phyloP scores from a whole-genome alignment of 176 grass and related monocot species.

The Juncus inflexus region DNA sequence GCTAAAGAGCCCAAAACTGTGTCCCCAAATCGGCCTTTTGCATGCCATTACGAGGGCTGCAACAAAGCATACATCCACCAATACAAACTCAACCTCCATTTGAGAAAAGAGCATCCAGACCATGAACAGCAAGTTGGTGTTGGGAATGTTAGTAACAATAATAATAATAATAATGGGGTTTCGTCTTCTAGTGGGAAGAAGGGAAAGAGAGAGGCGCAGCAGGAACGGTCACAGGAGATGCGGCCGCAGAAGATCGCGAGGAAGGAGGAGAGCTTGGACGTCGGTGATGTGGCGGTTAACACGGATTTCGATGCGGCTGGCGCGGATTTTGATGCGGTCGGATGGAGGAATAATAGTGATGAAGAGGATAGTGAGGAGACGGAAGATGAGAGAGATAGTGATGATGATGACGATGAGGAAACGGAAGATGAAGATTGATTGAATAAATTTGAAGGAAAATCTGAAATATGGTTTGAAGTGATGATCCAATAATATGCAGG shows the following conservation, averaged over 20 bases:
- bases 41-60: slow-evolving; percentile 77
- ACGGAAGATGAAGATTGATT: slow-evolving; percentile 72
- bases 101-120: slow-evolving; percentile 80
- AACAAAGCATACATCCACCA: slow-evolving; percentile 93
- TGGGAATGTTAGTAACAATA: slow-evolving; percentile 28
- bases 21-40: slow-evolving; percentile 70
- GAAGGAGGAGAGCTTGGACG: slow-evolving; percentile 5
- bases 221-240: slow-evolving; percentile 12
- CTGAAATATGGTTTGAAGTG: too few relatives aligned
- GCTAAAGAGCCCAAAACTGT: slow-evolving; percentile 33
- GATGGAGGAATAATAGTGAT: slow-evolving; percentile 25
- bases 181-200: not conserved
- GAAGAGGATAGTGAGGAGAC: slow-evolving; percentile 76
- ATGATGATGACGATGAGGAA: slow-evolving; percentile 52
- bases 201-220: slow-evolving; percentile 18
- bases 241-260: slow-evolving; percentile 28
- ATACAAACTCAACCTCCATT: slow-evolving; percentile 96
- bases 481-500: too few relatives aligned
- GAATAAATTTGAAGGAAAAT: too few relatives aligned
- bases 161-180: slow-evolving; percentile 23
- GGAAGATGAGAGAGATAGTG: slow-evolving; percentile 47
- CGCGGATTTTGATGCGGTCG: slow-evolving; percentile 16
- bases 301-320: not conserved
- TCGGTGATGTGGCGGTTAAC: not conserved
- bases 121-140: slow-evolving; percentile 21